These are phyloP conservation scores for Venturia asperata DNA, from an alignment of 2,329 filamentous ascomycete genomes.

Conservation along the genomic window DNA sequence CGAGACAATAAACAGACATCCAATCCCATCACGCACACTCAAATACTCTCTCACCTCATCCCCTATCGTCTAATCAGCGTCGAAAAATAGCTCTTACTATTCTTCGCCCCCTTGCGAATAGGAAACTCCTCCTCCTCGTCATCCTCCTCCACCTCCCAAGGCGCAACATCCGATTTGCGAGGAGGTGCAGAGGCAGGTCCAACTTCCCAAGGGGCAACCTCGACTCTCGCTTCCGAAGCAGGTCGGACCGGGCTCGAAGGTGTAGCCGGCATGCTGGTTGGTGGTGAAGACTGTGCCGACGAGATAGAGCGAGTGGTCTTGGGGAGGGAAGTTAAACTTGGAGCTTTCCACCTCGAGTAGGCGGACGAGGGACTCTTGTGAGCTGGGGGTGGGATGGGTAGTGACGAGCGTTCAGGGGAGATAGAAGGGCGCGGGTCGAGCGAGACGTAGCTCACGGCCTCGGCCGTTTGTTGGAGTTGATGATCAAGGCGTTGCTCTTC, in stretches of 20 bases:
- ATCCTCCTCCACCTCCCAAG: neutral
- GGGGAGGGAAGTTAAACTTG: neutral
- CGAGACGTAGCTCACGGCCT: neutral
- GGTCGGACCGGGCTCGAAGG: neutral
- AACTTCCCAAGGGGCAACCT: neutral
- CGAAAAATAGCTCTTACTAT: neutral
- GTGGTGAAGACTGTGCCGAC: neutral
- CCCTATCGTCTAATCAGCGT: neutral
- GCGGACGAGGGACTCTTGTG: constrained; percentile 1
- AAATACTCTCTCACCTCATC: neutral
- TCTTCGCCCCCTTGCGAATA: neutral
- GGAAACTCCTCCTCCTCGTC: constrained; percentile 7
- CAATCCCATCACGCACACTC: neutral
- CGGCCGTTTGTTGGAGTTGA: neutral
- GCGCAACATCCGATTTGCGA: neutral
- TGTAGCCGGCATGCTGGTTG: neutral
- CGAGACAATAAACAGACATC: constrained; percentile 1
- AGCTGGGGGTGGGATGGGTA: neutral
- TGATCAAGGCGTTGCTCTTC: neutral
- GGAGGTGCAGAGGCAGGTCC: neutral
- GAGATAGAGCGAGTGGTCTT: neutral
- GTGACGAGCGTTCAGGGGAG: neutral
- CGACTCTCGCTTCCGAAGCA: neutral
- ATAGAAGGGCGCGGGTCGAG: neutral
- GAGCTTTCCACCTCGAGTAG: neutral